phyloP scores from a whole-genome alignment of 768 basidiomycete species.

The Russula foetens region DNA sequence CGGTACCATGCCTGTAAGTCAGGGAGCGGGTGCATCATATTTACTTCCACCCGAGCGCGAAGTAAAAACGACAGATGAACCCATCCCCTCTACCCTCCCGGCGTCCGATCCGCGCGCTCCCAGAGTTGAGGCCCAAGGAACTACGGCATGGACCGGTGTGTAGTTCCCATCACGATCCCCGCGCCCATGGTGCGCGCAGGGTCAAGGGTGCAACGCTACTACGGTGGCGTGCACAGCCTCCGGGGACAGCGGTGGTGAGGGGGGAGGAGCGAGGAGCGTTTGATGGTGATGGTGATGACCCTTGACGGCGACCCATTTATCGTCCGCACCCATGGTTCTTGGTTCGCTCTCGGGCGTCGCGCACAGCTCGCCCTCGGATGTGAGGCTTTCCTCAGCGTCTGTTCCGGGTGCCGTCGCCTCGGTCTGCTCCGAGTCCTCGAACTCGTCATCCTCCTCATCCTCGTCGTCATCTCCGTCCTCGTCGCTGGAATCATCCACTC shows the following conservation, averaged over 20 bases:
- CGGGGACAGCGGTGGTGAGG: too few species aligned
- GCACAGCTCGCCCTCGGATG: slow-evolving; percentile 55
- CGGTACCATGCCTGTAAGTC: too few species aligned
- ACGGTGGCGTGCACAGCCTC: not conserved
- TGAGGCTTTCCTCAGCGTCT: slow-evolving; percentile 68
- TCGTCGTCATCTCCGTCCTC: slow-evolving; percentile 20
- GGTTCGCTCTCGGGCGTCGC: slow-evolving; percentile 20
- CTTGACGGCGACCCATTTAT: slow-evolving; percentile 73
- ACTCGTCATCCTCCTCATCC: slow-evolving; percentile 38
- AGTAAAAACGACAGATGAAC: too few species aligned
- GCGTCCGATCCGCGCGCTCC: too few species aligned
- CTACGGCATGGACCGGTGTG: too few species aligned
- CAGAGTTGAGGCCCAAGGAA: too few species aligned
- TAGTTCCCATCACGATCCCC: slow-evolving; percentile 1
- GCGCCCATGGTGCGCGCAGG: not conserved
- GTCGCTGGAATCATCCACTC: slow-evolving; percentile 24
- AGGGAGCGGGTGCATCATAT: too few species aligned
- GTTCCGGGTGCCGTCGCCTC: slow-evolving; percentile 52
- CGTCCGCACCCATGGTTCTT: slow-evolving; percentile 38
- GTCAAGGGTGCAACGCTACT: not conserved
- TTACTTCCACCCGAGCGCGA: too few species aligned
- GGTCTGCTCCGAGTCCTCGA: slow-evolving; percentile 42
- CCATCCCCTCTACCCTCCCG: too few species aligned
- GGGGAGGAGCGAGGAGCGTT: too few species aligned
- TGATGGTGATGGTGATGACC: too few species aligned